Base-by-base conservation (phyloP, 805 yeast species). In the Yarrowia alimentaria region DNA sequence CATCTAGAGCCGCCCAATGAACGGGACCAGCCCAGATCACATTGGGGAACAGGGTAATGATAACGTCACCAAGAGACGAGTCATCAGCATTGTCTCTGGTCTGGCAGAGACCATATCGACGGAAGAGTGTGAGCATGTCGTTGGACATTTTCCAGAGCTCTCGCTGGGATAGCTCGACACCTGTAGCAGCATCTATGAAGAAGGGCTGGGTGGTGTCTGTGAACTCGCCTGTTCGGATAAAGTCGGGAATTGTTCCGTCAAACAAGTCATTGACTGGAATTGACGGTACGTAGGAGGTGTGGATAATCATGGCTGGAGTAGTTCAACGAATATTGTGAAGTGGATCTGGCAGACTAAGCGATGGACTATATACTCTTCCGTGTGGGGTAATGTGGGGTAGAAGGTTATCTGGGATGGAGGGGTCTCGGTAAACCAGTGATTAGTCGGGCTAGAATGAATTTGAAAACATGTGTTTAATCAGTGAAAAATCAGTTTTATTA, bases 1-100 rank as follows among this genome's bases (percentile, higher is more conserved):
- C 13, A 6, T 40, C 48, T 8, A 40, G 5, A 28, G 48, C 48
- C 1, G 34, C 48, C 48, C 48, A 40, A 13, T 40, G 48, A 19
- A 40, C 25, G 10, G 48, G 34, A 13, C 34, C 34, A 3, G 48
- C 48, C 18, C 14, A 28, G 14, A 29, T 19, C 8, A 19, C 6
- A 21, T 40, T 40, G 25, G 48, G 48, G n/a, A 40, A 40, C 4
- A 40, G 26, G 4, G 48, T 40, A 14, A 40, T 14, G 5, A 40
- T 19, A 4, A 40, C 48, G 5, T 19, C 34, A 1, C 48, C 48
- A 2, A 40, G 12, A 6, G 19, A 3, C 5, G 45, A 16, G 13
- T 40, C 34, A 1, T 19, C 7, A 12, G 3, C 8, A 12, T 40
- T 28, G 9, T 38, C 32, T 3, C 45, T 30, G 7, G 10, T n/a